Base-by-base conservation (phyloP, 2,329 filamentous ascomycete species). In the Colletotrichum destructivum region DNA sequence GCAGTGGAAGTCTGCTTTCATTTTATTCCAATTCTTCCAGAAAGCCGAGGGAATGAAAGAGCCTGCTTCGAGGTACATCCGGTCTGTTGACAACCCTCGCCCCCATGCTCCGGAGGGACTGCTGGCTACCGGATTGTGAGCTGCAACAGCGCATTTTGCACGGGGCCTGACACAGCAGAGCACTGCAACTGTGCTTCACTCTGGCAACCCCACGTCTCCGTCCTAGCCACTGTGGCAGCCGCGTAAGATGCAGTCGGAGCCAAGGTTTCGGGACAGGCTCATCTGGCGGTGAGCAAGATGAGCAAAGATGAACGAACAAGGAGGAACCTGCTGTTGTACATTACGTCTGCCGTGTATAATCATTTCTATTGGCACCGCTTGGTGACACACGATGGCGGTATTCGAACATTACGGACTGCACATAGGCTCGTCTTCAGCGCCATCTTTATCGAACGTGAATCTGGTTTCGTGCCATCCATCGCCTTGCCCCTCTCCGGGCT, bases 271-370 rank as follows among this genome's bases (percentile, higher is more conserved):
- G 59, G 59, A 47, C 57, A n/a, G 18, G 15, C 21, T 26, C 42
- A 55, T 72, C 40, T 69, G 46, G 69, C 69, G 69, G 69, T 72
- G 69, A 72, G 54, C 60, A 44, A 18, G 60, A 26, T 61, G 69
- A 60, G 23, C 26, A 51, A 49, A 40, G 52, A 63, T 54, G 59
- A 18, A 42, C 65, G 13, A 68, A 59, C 42, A 47, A 60, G 49
- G 64, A 60, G 49, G 64, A 56, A 46, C 64, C 57, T 44, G 52
- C 57, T 63, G 21, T 31, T 71, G 57, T 68, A 54, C 64, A 63
- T 40, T 63, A 52, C 26, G 59, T 59, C 46, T 54, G 31, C n/a
- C 46, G 44, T 57, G 51, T 62, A 31, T 35, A 2, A 62, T 38
- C 35, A 38, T 52, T 40, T 40, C 51, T 71, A 35, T 35, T 35